Base-by-base conservation (phyloP, 2,329 filamentous ascomycete genomes). In the Fusarium pininemorale region DNA sequence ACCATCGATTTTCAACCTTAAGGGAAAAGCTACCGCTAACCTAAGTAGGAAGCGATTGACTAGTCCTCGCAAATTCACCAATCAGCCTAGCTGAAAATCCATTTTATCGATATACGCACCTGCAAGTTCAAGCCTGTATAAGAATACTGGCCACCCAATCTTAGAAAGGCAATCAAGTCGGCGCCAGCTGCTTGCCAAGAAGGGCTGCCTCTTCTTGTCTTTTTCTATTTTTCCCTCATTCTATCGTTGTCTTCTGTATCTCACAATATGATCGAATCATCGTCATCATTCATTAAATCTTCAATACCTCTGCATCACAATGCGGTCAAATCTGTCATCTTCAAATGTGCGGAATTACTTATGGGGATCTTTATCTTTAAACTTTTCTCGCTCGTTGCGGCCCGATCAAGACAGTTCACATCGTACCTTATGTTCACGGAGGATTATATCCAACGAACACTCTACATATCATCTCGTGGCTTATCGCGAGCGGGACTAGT, bases 361-460 rank as follows among this genome's bases (percentile, higher is more conserved):
- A 75, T 75, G 70, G 66, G 61, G 1, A 35, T 75, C 4, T 75
- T 74, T 14, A 44, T 75, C 7, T 75, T 61, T 6, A 75, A 75
- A 13, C 18, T 74, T 1, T 74, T 75, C 42, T 75, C 66, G 1
- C 35, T 75, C 1, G 6, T 75, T 5, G 73, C 73, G 0, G 73
- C 73, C 7, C 53, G 69, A 6, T 75, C 73, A 4, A 63, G 59
- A 3, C 73, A 75, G 20, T 75, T 75, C 9, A 73, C 73, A 3
- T 55, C 73, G 5, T 75, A 75, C n/a, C 73, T 75, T 0, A 75
- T 75, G 73, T 75, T 75, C 28, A 38, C 73, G 1, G 73, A 75
- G 11, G 73, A 75, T 16, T 75, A 75, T 24, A 30, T 75, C 0
- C 73, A 75, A 16, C 73, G 50, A 5, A 50, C 20, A 10, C 41